Evolutionary conservation across 306 rosid genomes (phyloP), one percentile per base, ranked within the genome.

Genomic region (Glycine latifolia): DNA sequence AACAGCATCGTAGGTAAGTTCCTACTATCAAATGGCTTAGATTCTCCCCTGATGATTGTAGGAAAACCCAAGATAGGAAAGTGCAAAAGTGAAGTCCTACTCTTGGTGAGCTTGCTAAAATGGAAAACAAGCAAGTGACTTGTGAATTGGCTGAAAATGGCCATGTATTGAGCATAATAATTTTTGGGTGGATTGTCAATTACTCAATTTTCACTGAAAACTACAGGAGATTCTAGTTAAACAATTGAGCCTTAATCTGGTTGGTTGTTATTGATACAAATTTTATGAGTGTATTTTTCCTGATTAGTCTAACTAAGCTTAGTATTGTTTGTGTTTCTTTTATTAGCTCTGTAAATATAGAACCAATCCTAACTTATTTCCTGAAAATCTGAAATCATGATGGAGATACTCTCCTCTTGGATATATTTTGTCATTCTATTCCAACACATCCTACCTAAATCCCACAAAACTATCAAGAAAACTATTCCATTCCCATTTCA

Each of bases 111-210:
- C 61, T 48, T 48, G 56, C 13, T 35, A 16, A 59, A 80, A 60
- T 63, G 15, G 62, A 61, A 72, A 54, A 58, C 10, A 69, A 58
- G 67, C 56, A 53, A 54, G 35, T 46, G 50, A 55, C 33, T 35
- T 11, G 7, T n/a, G 83, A 56, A 70, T 53, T 31, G 71, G 58
- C 7, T n/a, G 43, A 48, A 79, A 70, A 46, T 79, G 83, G 9
- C 52, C 56, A 70, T 69, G 12, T 43, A n/a, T 13, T 41, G 58
- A 67, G 76, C 61, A 58, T 5, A 79, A 12, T 17, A 43, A 26
- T 20, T 54, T 26, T 55, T 55, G 76, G 76, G 17, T 43, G 35
- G 3, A 54, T 20, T 8, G 3, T 8, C 35, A 54, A 37, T 37
- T 37, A 37, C 41, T 37, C 41, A 37, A 16, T 37, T 79, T 68